Percentiles rank a stretch among this genome's conserved stretches.
Conservation (phyloP, 371 early-diverging fungal species). For the Lichtheimia ramosa region DNA sequence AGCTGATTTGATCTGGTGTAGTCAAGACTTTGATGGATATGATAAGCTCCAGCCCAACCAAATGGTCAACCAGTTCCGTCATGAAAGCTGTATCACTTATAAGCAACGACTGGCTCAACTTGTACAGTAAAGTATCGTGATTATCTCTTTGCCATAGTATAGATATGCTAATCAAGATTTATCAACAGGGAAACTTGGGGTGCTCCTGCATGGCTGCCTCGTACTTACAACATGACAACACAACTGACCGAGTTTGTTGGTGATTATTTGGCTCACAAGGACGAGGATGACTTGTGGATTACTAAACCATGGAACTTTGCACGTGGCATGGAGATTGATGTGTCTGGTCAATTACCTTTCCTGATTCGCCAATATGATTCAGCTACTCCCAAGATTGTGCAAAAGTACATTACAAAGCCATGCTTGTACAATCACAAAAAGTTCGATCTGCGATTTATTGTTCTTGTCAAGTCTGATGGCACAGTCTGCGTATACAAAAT, state of each 20-base stretch:
- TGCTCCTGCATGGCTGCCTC: constrained; percentile 46
- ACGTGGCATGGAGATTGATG: constrained; percentile 52
- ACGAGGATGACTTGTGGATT: constrained; percentile 53
- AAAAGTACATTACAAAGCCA: constrained; percentile 54
- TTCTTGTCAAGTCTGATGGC: constrained; percentile 46
- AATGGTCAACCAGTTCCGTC: constrained; percentile 52
- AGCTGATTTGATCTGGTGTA: constrained; percentile 58
- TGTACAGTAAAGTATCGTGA: constrained; percentile 32
- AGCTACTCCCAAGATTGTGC: constrained; percentile 51
- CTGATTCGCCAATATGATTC: constrained; percentile 53
- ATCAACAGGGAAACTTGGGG: constrained; percentile 45
- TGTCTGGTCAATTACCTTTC: constrained; percentile 41
- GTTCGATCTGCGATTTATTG: constrained; percentile 61
- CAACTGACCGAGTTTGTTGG: constrained; percentile 54
- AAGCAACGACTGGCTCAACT: constrained; percentile 53
- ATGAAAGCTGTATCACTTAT: constrained; percentile 53
- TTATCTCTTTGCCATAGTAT: background rate
- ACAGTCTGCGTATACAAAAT: constrained; percentile 48
- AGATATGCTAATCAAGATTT: background rate
- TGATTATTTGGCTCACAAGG: constrained; percentile 32
- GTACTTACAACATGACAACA: constrained; percentile 51
- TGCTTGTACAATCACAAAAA: constrained; percentile 62
- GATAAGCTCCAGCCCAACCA: constrained; percentile 48
- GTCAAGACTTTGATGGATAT: constrained; percentile 51
- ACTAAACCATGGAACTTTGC: constrained; percentile 61